Base-by-base conservation (phyloP, 1,284 basidiomycete species). In the Neonothopanus nambi region DNA sequence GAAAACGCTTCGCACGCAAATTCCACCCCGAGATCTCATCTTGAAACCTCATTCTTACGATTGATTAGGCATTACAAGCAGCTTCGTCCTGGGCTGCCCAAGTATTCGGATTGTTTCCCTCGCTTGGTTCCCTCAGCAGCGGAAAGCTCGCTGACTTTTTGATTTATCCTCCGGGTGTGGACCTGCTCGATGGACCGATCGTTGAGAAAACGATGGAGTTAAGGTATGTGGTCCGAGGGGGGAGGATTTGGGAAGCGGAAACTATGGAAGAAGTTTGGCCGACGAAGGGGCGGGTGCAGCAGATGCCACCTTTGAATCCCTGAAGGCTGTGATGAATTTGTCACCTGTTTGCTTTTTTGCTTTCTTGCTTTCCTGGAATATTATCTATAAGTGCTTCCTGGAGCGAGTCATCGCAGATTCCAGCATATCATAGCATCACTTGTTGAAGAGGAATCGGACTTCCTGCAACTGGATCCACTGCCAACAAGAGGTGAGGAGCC, bases 221-320 rank as follows among this genome's bases (percentile, higher is more conserved):
- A 43, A 67, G 64, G 37, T 79, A 77, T 57, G 84, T 89, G 36
- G 78, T 75, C 2, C 73, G 82, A 44, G 85, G 86, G 30, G 85
- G 87, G 21, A 74, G 85, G 51, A 69, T 89, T 41, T 89, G 86
- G 84, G 75, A 82, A 49, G 84, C 86, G 0, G 68, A 73, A 23
- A 82, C 77, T 2, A 81, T 89, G 85, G 74, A 74, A 28, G 85
- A 89, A 63, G 69, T 85, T 1, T 89, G 85, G 85, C 87, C 87
- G 5, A 65, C 80, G 36, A 77, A 80, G 54, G 82, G 84, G n/a
- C 76, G 75, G 60, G 77, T 71, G 56, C 78, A 80, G 57, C 60
- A 61, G 11, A 67, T 83, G 62, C 84, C 86, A 18, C 76, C 79
- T 18, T 67, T 87, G 46, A 88, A 87, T 65, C 75, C 78, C 28